These are phyloP conservation scores for Xanthoconium stramineum DNA, from an alignment of 768 basidiomycete species.

Conservation along the genomic window DNA sequence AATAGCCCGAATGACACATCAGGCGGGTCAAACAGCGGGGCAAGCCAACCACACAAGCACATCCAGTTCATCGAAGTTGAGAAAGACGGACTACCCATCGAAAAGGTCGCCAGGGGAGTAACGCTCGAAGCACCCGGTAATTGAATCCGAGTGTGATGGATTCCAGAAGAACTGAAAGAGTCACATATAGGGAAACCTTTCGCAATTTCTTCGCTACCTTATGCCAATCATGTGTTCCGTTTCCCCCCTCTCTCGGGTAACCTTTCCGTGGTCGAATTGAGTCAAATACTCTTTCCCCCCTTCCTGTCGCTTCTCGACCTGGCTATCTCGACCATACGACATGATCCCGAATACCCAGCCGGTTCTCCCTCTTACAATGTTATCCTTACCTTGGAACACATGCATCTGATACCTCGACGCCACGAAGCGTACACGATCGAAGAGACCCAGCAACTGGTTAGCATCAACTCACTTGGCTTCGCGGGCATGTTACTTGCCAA, in stretches of 20 bases:
- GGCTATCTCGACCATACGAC: conserved; percentile 67
- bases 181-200: conserved; percentile 63
- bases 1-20: background rate
- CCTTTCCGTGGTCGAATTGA: conserved; percentile 41
- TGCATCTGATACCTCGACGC: conserved; percentile 81
- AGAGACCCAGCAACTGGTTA: conserved; percentile 55
- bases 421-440: conserved; percentile 54
- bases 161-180: conserved; percentile 1
- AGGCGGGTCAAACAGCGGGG: conserved; percentile 80
- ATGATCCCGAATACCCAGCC: conserved; percentile 57
- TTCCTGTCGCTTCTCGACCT: conserved; percentile 79
- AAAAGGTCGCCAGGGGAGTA: conserved; percentile 57
- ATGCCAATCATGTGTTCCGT: conserved; percentile 78
- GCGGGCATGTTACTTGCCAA: conserved; percentile 88
- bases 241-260: conserved; percentile 24
- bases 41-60: conserved; percentile 90
- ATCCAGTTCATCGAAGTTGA: conserved; percentile 77
- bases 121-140: conserved; percentile 46
- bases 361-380: conserved; percentile 81
- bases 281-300: conserved; percentile 49
- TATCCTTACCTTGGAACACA: conserved; percentile 75
- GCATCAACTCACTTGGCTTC: conserved; percentile 85
- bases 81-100: conserved; percentile 70
- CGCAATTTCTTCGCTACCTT: conserved; percentile 61
- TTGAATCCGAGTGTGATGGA: background rate